phyloP scores from a whole-genome alignment of 2,329 filamentous ascomycete genomes.

The Microcyclospora tardicrescens region DNA sequence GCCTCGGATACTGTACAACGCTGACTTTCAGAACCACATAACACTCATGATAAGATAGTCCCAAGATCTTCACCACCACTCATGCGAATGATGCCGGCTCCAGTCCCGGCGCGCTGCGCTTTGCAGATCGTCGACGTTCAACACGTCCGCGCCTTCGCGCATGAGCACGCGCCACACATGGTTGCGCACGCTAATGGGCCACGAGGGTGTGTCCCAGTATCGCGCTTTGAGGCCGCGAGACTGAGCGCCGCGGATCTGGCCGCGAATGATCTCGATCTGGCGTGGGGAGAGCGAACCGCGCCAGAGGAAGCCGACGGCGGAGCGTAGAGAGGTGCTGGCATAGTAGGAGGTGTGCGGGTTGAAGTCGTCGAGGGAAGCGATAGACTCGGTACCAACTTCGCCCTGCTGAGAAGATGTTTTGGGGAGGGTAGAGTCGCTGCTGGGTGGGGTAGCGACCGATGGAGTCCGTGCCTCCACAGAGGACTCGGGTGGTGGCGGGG shows the following conservation, averaged over 20 bases:
- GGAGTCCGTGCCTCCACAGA: background rate
- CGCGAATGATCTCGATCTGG: slow-evolving; percentile 36
- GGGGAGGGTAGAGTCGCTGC: background rate
- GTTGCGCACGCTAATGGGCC: slow-evolving; percentile 42
- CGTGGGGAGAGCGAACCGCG: slow-evolving; percentile 33
- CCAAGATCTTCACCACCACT: slow-evolving; percentile 1
- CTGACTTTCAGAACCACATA: no score
- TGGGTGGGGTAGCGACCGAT: slow-evolving; percentile 1
- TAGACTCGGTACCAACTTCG: slow-evolving; percentile 17
- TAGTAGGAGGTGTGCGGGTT: slow-evolving; percentile 51
- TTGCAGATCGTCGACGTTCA: slow-evolving; percentile 46
- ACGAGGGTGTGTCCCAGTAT: slow-evolving; percentile 45
- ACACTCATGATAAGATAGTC: background rate
- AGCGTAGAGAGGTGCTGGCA: slow-evolving; percentile 46
- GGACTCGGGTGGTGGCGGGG: slow-evolving; percentile 2
- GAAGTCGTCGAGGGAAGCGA: slow-evolving; percentile 32
- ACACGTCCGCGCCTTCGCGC: slow-evolving; percentile 41
- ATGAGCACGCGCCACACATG: slow-evolving; percentile 42
- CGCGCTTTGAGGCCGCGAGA: slow-evolving; percentile 40
- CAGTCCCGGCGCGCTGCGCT: slow-evolving; percentile 37
- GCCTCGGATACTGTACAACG: no score
- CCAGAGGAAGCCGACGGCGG: slow-evolving; percentile 36
- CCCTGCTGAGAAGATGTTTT: slow-evolving; percentile 30
- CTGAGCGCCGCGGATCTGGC: slow-evolving; percentile 41
- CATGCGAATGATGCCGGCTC: slow-evolving; percentile 14